Evolutionary conservation across 2,329 filamentous ascomycete species (phyloP).

Genomic region (Myriosclerotinia curreyana): DNA sequence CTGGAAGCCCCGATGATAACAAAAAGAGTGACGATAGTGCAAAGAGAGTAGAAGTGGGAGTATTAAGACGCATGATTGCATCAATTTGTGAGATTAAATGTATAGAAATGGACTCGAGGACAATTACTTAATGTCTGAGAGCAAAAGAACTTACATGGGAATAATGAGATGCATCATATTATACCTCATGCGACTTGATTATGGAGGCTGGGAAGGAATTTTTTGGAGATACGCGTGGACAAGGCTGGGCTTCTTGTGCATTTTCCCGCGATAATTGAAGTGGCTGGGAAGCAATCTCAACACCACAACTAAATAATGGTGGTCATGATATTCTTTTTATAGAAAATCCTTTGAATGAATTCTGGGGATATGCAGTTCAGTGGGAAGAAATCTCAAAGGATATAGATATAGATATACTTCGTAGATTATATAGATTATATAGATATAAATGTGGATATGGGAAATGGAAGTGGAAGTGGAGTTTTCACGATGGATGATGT

Average conservation of each 20-base stretch:
- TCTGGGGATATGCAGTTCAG: neutral
- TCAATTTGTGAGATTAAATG: neutral
- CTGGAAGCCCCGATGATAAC: slow-evolving; percentile 32
- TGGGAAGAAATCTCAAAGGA: neutral
- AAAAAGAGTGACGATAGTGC: slow-evolving; percentile 33
- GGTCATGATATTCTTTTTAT: neutral
- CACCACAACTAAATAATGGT: slow-evolving; percentile 7
- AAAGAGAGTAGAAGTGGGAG: slow-evolving; percentile 31
- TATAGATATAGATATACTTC: neutral
- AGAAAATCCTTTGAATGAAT: neutral
- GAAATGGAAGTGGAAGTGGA: neutral
- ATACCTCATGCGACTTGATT: slow-evolving; percentile 28
- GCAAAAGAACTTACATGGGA: slow-evolving; percentile 25
- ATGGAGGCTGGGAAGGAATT: slow-evolving; percentile 31
- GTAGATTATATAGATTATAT: no score
- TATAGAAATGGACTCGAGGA: slow-evolving; percentile 11
- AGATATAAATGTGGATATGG: neutral
- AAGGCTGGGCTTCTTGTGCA: slow-evolving; percentile 28
- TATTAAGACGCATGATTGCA: slow-evolving; percentile 34
- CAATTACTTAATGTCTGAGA: slow-evolving; percentile 5
- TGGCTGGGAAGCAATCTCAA: slow-evolving; percentile 23
- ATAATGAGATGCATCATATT: slow-evolving; percentile 24
- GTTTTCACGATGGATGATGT: neutral
- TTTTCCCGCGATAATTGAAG: slow-evolving; percentile 26
- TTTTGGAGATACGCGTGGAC: slow-evolving; percentile 7